Conservation (phyloP, 2,329 filamentous ascomycete genomes). For the Knufia fluminis region DNA sequence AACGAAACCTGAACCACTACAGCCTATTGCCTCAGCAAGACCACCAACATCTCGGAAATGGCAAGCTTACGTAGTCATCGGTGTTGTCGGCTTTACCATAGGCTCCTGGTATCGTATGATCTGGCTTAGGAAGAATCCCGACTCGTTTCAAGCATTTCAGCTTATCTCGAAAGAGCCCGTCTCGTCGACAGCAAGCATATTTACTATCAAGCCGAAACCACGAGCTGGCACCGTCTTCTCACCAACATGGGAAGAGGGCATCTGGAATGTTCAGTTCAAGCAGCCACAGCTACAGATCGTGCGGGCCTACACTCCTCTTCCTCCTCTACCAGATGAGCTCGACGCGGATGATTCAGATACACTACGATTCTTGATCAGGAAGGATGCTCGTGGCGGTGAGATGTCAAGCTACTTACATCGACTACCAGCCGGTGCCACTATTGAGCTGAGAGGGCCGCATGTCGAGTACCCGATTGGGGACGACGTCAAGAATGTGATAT, state of each 20-base stretch:
- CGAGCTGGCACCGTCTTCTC: conserved; percentile 32
- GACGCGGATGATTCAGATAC: conserved; percentile 24
- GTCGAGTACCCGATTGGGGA: conserved; percentile 55
- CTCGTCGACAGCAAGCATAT: conserved; percentile 39
- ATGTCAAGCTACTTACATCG: conserved; percentile 72
- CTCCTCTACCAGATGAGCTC: conserved; percentile 32
- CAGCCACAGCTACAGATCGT: conserved; percentile 91
- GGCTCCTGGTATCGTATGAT: conserved; percentile 5
- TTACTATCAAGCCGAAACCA: conserved; percentile 30
- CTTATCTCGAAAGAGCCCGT: conserved; percentile 36
- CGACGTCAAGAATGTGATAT: conserved; percentile 55
- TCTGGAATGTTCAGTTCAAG: conserved; percentile 88
- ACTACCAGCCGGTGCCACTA: conserved; percentile 50
- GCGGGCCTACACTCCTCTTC: conserved; percentile 81
- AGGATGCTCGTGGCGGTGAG: conserved; percentile 63
- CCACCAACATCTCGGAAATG: not conserved
- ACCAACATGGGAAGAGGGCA: conserved; percentile 50
- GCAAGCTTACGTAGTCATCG: conserved; percentile 2
- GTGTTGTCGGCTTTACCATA: not conserved
- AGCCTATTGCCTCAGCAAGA: not conserved
- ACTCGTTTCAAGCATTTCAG: conserved; percentile 33
- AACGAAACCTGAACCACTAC: not conserved
- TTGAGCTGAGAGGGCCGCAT: conserved; percentile 73
- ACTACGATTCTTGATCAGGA: conserved; percentile 69
- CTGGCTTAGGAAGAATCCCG: not conserved